Base-by-base conservation (phyloP, 1,284 basidiomycete genomes). In the Malassezia furfur region DNA sequence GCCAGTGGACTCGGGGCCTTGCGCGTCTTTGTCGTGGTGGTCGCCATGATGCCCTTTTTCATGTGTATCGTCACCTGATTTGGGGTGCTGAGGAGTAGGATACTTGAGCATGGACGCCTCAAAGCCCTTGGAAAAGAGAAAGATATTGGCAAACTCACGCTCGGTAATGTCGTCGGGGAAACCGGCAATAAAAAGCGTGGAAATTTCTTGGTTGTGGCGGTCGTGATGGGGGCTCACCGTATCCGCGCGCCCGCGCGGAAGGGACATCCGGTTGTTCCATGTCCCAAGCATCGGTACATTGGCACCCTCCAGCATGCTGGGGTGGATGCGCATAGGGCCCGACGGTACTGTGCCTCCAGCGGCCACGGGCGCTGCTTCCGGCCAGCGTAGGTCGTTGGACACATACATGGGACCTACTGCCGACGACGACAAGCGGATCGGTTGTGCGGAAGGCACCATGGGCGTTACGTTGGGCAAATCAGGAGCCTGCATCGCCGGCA, bases 91-190 rank as follows among this genome's bases (percentile, higher is more conserved):
- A 1, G 49, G 49, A 17, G 5, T 17, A 21, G 45, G 45, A 40
- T 72, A 70, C 80, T 96, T 98, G 67, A 98, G 81, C 6, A 91
- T 96, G 0, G 93, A 91, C 15, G 93, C 94, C 75, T 98, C 93
- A 70, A 98, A 98, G 11, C 91, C 94, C 1, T 82, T 78, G 2
- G 88, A 89, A 72, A 98, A 98, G 3, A 91, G 88, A 76, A 98
- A 98, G 86, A 98, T 94, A 76, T 96, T 96, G 77, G 93, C 89
- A 76, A 98, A 96, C 78, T 98, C 93, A 21, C 93, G 88, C 78
- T 96, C 91, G 80, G 87, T 85, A 87, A 98, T 96, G 73, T 98
- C 93, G 62, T 98, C 94, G 2, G 93, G 93, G 76, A 98, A 98
- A 0, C 93, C 93, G 30, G 96, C 93, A 1, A 98, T 91, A 67